phyloP scores from a whole-genome alignment of 768 basidiomycete species.

The Psilocybe azurescens region DNA sequence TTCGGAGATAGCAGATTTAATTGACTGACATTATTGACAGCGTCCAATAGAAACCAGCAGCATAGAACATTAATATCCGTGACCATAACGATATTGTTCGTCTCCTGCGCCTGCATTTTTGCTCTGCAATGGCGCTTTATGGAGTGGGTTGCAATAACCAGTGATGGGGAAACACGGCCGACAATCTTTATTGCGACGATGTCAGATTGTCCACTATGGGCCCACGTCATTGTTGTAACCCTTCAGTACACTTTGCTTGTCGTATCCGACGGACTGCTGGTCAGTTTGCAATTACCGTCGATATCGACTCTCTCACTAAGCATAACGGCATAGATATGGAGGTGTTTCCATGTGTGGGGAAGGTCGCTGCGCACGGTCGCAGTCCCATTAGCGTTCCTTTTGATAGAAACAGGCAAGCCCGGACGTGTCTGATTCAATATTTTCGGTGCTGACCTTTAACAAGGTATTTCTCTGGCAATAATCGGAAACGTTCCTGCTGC shows the following conservation, averaged over 20 bases:
- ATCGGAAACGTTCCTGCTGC: not conserved
- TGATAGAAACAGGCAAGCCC: not conserved
- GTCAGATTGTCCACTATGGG: not conserved
- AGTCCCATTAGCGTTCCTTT: not conserved
- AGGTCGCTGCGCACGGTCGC: not conserved
- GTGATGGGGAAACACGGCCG: not conserved
- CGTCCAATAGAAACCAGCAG: not conserved
- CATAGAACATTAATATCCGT: not conserved
- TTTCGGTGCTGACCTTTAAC: no score
- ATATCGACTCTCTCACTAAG: not conserved
- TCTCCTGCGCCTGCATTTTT: not conserved
- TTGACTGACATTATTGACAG: not conserved
- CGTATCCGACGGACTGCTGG: constrained; percentile 2
- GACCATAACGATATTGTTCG: not conserved
- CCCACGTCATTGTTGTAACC: not conserved
- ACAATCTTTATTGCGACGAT: not conserved
- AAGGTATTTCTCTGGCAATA: not conserved
- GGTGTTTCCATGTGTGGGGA: constrained; percentile 8
- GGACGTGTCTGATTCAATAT: not conserved
- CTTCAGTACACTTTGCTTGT: not conserved
- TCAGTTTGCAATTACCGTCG: not conserved
- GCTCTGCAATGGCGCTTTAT: not conserved
- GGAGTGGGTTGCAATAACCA: not conserved
- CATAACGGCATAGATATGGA: not conserved
- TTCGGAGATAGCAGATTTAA: not conserved